A percentile compares a stretch with the other conserved stretches of the same genome.
Conservation (phyloP, 371 early-diverging fungal species). For the Phascolomyces articulosus region DNA sequence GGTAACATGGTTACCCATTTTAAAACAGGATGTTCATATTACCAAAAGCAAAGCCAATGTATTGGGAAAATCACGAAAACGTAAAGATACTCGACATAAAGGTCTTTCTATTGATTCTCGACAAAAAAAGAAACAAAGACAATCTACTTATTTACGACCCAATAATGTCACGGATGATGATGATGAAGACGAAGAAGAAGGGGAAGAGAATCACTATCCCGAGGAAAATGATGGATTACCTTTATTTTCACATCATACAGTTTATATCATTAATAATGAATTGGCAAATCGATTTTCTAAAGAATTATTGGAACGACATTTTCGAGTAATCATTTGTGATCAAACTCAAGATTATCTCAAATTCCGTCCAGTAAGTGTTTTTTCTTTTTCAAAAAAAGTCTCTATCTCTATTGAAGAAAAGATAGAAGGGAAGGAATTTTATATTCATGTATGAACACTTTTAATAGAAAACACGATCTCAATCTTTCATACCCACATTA, state of each 20-base stretch:
- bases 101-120: no score
- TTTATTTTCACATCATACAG: slow-evolving; percentile 14
- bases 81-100: not conserved
- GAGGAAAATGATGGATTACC: slow-evolving; percentile 19
- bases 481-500: slow-evolving; percentile 43
- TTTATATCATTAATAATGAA: slow-evolving; percentile 50
- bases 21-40: slow-evolving; percentile 34
- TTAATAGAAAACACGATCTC: slow-evolving; percentile 34
- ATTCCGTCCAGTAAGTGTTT: slow-evolving; percentile 28
- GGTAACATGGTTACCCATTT: slow-evolving; percentile 43
- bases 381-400: not conserved
- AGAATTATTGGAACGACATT: slow-evolving; percentile 35
- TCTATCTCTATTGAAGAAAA: no score
- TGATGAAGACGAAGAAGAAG: not conserved
- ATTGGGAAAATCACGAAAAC: not conserved
- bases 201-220: not conserved
- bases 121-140: not conserved
- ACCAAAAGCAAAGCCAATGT: slow-evolving; percentile 1
- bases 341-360: slow-evolving; percentile 64
- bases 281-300: slow-evolving; percentile 27
- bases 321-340: slow-evolving; percentile 35
- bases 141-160: not conserved
- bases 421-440: no score
- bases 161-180: not conserved
- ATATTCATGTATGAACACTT: not conserved